Evolutionary conservation across 1,139 yeast genomes (phyloP).

Genomic region (Kodamaea suecica): DNA sequence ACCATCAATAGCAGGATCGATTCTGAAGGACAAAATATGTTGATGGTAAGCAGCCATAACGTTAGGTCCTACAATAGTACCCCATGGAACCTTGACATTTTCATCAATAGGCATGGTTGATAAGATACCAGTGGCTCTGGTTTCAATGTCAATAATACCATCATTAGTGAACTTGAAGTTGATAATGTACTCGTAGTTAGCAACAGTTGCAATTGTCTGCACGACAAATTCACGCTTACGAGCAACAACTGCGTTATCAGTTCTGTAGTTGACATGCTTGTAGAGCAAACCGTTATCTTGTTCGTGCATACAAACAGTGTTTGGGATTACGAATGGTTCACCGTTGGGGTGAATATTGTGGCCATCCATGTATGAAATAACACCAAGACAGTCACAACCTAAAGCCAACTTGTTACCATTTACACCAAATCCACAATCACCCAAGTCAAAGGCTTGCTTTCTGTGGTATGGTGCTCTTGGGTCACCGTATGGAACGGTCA

Average conservation of each 20-base stretch:
- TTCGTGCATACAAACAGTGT: conserved; percentile 86
- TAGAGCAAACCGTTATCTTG: conserved; percentile 78
- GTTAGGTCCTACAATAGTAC: conserved; percentile 81
- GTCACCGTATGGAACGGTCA: conserved; percentile 92
- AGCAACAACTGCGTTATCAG: conserved; percentile 68
- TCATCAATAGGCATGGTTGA: conserved; percentile 83
- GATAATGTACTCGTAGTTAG: conserved; percentile 82
- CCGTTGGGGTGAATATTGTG: conserved; percentile 60
- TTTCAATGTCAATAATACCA: conserved; percentile 78
- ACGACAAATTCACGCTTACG: conserved; percentile 84
- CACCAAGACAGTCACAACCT: conserved; percentile 91
- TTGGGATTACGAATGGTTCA: conserved; percentile 61
- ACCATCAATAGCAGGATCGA: conserved; percentile 87
- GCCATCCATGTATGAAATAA: conserved; percentile 76
- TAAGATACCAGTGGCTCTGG: conserved; percentile 85
- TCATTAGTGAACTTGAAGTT: conserved; percentile 79
- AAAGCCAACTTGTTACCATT: conserved; percentile 70
- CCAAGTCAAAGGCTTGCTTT: conserved; percentile 89
- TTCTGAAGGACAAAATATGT: conserved; percentile 79
- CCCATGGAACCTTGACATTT: conserved; percentile 73
- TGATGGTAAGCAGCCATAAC: conserved; percentile 89
- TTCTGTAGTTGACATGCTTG: conserved; percentile 85
- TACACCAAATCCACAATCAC: conserved; percentile 87
- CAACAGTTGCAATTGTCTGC: conserved; percentile 86
- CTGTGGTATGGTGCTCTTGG: conserved; percentile 89